These are phyloP conservation scores for Globisporangium lucens DNA, from an alignment of 352 stramenopile species.

Conservation along the genomic window DNA sequence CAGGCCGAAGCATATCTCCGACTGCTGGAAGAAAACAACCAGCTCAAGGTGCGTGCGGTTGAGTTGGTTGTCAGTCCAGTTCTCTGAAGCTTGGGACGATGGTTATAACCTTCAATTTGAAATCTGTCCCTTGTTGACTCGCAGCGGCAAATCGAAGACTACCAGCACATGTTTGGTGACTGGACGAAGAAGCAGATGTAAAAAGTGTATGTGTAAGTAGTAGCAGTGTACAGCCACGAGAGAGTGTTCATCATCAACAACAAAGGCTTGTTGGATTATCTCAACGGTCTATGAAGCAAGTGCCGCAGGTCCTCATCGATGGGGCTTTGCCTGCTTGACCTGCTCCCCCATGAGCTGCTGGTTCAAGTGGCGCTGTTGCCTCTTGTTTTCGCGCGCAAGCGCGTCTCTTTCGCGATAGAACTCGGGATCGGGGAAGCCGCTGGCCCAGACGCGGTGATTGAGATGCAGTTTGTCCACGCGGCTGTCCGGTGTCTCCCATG, in stretches of 20 bases:
- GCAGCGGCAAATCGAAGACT: conserved; percentile 71
- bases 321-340: conserved; percentile 7
- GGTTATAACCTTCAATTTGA: background rate
- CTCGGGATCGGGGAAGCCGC: conserved; percentile 43
- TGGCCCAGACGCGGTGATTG: conserved; percentile 36
- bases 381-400: conserved; percentile 23
- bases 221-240: background rate
- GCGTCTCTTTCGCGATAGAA: conserved; percentile 39
- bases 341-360: conserved; percentile 17
- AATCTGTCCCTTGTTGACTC: background rate
- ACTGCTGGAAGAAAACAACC: conserved; percentile 70
- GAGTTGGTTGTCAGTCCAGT: background rate
- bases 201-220: conserved; percentile 5
- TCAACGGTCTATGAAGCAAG: background rate
- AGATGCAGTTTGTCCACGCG: conserved; percentile 42
- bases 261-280: background rate
- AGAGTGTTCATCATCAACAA: background rate
- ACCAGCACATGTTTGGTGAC: conserved; percentile 79
- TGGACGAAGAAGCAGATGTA: conserved; percentile 84
- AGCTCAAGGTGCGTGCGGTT: conserved; percentile 50
- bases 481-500: conserved; percentile 42
- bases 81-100: background rate
- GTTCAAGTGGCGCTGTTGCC: conserved; percentile 29
- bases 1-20: conserved; percentile 72
- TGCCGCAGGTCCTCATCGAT: background rate